A percentile compares a stretch with the other conserved stretches of the same genome.
Evolutionary conservation across 768 basidiomycete genomes (phyloP).

Genomic region (Amanita fuliginea): DNA sequence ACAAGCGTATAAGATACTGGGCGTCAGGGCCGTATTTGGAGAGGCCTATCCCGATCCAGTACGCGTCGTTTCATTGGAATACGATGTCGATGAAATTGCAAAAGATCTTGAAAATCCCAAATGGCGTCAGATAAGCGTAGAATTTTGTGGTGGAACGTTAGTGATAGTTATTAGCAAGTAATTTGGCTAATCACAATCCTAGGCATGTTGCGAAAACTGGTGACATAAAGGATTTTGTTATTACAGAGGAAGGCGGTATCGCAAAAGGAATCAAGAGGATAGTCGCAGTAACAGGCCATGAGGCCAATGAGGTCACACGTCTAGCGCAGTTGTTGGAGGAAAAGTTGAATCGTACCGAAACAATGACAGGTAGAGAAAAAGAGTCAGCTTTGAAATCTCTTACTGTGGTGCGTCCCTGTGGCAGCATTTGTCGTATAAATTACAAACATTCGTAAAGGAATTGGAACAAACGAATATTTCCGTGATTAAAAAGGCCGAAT

Average conservation of each 20-base stretch:
- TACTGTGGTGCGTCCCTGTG: constrained; percentile 43
- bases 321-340: constrained; percentile 51
- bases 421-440: background rate
- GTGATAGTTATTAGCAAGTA: background rate
- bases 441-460: constrained; percentile 43
- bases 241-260: constrained; percentile 93
- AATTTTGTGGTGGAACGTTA: constrained; percentile 97
- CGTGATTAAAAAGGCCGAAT: constrained; percentile 64
- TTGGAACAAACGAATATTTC: constrained; percentile 87
- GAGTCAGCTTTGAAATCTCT: constrained; percentile 81
- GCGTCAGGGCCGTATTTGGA: constrained; percentile 92
- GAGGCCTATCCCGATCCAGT: constrained; percentile 98
- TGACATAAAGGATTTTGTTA: constrained; percentile 93
- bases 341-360: constrained; percentile 52
- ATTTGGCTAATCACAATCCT: background rate
- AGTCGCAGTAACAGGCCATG: constrained; percentile 88
- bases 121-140: constrained; percentile 87
- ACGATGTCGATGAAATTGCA: constrained; percentile 75
- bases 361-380: constrained; percentile 63
- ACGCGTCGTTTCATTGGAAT: constrained; percentile 86
- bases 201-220: constrained; percentile 95
- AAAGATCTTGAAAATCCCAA: constrained; percentile 80
- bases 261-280: constrained; percentile 97
- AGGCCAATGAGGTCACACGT: constrained; percentile 75
- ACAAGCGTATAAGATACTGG: constrained; percentile 80